Conservation (phyloP, 106 monocot genomes). For the Ottelia alismoides region DNA sequence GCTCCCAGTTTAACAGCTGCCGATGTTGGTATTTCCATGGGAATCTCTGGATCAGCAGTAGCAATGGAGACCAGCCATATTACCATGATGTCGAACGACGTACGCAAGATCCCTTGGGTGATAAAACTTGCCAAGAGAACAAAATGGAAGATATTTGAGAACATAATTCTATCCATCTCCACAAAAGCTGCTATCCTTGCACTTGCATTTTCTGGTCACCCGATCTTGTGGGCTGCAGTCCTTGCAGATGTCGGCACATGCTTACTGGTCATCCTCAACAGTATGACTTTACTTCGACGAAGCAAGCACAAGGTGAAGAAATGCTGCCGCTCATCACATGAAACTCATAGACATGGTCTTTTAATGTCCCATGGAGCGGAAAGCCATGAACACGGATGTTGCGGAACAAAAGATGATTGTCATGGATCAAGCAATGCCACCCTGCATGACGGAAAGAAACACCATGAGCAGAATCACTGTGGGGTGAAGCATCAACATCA, state of each 20-base stretch:
- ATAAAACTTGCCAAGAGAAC: slow-evolving; percentile 59
- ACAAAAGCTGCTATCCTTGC: slow-evolving; percentile 52
- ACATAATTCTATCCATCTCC: slow-evolving; percentile 55
- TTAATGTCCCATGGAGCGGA: slow-evolving; percentile 1
- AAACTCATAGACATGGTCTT: not conserved
- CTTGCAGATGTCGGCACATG: slow-evolving; percentile 93
- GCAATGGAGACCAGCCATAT: slow-evolving; percentile 88
- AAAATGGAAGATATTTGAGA: slow-evolving; percentile 40
- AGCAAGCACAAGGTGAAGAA: slow-evolving; percentile 17
- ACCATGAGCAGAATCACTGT: not conserved
- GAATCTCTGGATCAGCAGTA: slow-evolving; percentile 87
- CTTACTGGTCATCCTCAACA: slow-evolving; percentile 70
- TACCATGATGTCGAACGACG: slow-evolving; percentile 90
- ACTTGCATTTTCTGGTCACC: slow-evolving; percentile 67
- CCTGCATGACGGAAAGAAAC: not conserved
- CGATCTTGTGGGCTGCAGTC: slow-evolving; percentile 87
- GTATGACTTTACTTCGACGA: slow-evolving; percentile 45
- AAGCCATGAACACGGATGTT: not conserved
- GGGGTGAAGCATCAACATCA: not conserved
- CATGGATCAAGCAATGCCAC: too few relatives aligned
- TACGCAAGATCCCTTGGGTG: slow-evolving; percentile 60
- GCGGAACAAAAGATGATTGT: not conserved
- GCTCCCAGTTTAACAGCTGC: slow-evolving; percentile 81
- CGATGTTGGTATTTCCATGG: slow-evolving; percentile 92
- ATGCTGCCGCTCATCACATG: slow-evolving; percentile 22